Evolutionary conservation across 2,329 filamentous ascomycete genomes (phyloP).

Genomic region (Cryphonectria naterciae): DNA sequence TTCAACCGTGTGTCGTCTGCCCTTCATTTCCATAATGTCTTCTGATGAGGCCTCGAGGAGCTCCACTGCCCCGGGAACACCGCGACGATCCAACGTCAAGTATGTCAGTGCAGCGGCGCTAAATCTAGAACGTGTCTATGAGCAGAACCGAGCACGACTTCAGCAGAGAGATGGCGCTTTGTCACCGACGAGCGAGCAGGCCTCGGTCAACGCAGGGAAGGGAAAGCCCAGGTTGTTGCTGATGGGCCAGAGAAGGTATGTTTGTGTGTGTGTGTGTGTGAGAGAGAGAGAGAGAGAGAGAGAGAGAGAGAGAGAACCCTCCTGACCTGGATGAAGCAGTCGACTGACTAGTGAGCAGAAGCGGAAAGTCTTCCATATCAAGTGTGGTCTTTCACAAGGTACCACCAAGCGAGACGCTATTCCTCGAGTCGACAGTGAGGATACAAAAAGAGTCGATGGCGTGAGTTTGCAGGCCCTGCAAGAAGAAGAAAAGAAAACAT

Average conservation of each 20-base stretch:
- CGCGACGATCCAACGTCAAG: slow-evolving; percentile 41
- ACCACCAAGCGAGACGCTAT: slow-evolving; percentile 92
- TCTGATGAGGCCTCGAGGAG: slow-evolving; percentile 29
- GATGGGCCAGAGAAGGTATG: slow-evolving; percentile 93
- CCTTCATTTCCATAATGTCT: slow-evolving; percentile 33
- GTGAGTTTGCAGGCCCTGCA: slow-evolving; percentile 56
- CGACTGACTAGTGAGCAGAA: slow-evolving; percentile 58
- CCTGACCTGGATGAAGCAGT: background rate
- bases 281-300: background rate
- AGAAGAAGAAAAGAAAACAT: background rate
- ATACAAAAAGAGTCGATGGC: slow-evolving; percentile 96
- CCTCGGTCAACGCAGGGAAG: slow-evolving; percentile 54
- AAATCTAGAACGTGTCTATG: slow-evolving; percentile 65
- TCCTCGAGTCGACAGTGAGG: slow-evolving; percentile 89
- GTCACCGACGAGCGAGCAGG: slow-evolving; percentile 44
- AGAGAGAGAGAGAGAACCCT: background rate
- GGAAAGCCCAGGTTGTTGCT: slow-evolving; percentile 84
- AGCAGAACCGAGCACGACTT: slow-evolving; percentile 61
- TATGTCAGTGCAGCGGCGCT: slow-evolving; percentile 61
- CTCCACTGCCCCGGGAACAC: slow-evolving; percentile 30
- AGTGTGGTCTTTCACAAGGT: slow-evolving; percentile 99
- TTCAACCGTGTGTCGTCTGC: background rate
- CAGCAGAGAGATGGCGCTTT: slow-evolving; percentile 54
- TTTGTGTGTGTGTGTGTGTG: slow-evolving; percentile 11
- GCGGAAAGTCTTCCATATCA: slow-evolving; percentile 96